Base-by-base conservation (phyloP, 345 rosid genomes). In the Gossypium australe region DNA sequence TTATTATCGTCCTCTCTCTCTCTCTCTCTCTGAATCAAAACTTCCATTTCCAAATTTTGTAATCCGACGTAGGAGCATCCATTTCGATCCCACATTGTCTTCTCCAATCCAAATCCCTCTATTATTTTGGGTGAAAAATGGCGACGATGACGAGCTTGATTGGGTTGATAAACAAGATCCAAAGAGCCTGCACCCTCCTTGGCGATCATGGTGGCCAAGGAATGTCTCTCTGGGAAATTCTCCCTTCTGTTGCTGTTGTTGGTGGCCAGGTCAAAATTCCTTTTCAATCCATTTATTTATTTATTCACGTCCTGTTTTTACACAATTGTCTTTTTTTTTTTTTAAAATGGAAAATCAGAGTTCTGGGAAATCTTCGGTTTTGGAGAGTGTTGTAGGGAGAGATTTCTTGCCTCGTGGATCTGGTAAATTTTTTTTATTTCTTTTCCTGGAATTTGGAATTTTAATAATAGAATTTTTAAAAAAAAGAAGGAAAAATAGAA, bases 371-470 rank as follows among this genome's bases (percentile, higher is more conserved):
- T 96, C 98, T 60, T 96, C 99, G n/a, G 98, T 96, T 74, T 82
- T 92, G 70, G 99, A 96, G 81, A 96, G 97, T 82, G 91, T 96
- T 10, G 99, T 93, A 13, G 97, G 99, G 72, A 88, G 99, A 75
- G 99, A 96, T 72, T 93, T 96, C 80, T 83, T 93, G 81, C 99
- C 99, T 79, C 97, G 99, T 82, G 99, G 99, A 93, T 96, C 99
- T 67, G 99, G 99, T 96, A 86, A 61, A 10, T 77, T 20, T 62
- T 72, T 11, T 72, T 11, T 48, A 66, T 72, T 73, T 68, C 49
- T 45, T 43, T 62, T 57, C 29, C n/a, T 58, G 63, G 67, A 41
- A 51, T 18, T 56, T 55, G 2, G 58, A 9, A 56, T 16, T 61
- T 56, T 63, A 18, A 12, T 67, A 6, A 72, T 52, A 58, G 29